Evolutionary conservation across 208 protist genomes (phyloP), one percentile per base, ranked within the genome.

Genomic region (Leishmania mexicana): DNA sequence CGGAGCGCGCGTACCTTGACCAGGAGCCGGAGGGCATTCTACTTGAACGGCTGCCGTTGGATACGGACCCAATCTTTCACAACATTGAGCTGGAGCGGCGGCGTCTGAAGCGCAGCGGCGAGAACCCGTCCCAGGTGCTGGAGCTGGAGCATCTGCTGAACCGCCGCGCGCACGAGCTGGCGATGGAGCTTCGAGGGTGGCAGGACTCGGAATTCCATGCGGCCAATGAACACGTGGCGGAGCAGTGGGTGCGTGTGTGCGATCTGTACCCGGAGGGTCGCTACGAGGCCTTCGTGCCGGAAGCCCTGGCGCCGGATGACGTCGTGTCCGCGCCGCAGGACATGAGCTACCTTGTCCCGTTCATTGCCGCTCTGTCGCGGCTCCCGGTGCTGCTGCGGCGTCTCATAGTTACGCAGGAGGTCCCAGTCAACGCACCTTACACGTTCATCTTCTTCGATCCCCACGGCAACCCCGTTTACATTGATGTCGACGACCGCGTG

Each of bases 391-490:
- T 96, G 67, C 81, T 97, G 67, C 85, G 92, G 79, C 93, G 89
- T 45, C 79, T 97, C 57, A 86, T 97, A 28, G 91, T 82, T 5
- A 91, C 86, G 21, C 89, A 90, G 75, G 84, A 80, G 67, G 82
- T 89, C 51, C 92, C 92, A 31, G 84, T 94, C 24, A 93, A 94
- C 79, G 81, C 84, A 45, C 92, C 90, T 38, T 97, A 96, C 84
- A 92, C 89, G 21, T 97, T 96, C 68, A 81, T 90, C 62, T 97
- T 97, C 83, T 96, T 95, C 74, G 93, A 97, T 79, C 89, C 90
- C 47, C 85, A 94, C 84, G 95, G 92, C 86, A 96, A 91, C 78
- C 94, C 92, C 0, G 90, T 94, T 2, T 93, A 93, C 73, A 85
- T 97, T 6, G 91, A 94, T 60, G 87, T 97, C 76, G 94, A 97